Evolutionary conservation across 306 rosid species (phyloP).

Genomic region (Quercus ilex): DNA sequence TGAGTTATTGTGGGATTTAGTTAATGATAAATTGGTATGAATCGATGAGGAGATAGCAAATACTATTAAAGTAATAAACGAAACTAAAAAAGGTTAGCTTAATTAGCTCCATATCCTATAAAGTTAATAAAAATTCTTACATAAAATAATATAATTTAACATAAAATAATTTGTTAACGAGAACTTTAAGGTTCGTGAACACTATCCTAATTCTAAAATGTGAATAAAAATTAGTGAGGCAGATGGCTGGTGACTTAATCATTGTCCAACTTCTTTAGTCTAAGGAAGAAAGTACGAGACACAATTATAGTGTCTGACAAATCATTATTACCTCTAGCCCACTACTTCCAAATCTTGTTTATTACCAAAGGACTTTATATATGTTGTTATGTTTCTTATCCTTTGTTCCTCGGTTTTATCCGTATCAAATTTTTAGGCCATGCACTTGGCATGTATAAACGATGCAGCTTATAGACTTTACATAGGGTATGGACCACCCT

Average conservation of each 20-base stretch:
- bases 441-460: not conserved
- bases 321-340: conserved; percentile 29
- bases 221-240: conserved; percentile 11
- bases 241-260: conserved; percentile 28
- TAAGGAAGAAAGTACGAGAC: conserved; percentile 34
- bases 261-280: conserved; percentile 20
- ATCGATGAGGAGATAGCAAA: too few species aligned
- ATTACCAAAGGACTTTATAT: not conserved
- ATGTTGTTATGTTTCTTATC: not conserved
- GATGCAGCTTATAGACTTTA: not conserved
- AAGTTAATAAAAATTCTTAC: too few species aligned
- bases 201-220: not conserved
- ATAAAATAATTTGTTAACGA: too few species aligned
- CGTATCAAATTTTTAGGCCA: not conserved
- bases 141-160: too few species aligned
- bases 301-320: conserved; percentile 33
- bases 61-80: too few species aligned
- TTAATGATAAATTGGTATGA: too few species aligned
- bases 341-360: not conserved
- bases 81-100: too few species aligned
- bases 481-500: not conserved
- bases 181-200: too few species aligned
- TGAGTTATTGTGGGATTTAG: too few species aligned
- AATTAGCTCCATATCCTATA: too few species aligned
- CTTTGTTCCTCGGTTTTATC: not conserved